These are phyloP conservation scores for Rhodomyrtus tomentosa DNA, from an alignment of 345 rosid species.

Conservation along the genomic window DNA sequence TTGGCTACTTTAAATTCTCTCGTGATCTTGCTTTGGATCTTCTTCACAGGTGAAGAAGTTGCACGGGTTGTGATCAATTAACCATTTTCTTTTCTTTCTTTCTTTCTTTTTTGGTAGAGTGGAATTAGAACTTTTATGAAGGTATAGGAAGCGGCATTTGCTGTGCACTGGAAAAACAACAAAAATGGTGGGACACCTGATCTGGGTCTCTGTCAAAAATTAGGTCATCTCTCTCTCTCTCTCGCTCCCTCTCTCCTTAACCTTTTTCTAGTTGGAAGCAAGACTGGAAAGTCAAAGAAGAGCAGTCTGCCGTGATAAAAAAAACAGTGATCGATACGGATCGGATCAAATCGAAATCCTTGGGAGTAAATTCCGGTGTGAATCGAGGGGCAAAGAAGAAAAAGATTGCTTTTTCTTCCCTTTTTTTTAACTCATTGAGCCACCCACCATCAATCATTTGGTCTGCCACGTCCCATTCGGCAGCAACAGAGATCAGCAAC, in stretches of 20 bases:
- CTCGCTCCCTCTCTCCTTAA: not conserved
- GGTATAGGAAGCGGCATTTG: not conserved
- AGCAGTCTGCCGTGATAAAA: not conserved
- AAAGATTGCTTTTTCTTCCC: not conserved
- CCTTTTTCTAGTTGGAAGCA: not conserved
- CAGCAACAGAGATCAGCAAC: not conserved
- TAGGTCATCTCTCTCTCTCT: not conserved
- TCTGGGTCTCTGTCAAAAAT: not conserved
- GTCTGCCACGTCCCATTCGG: not conserved
- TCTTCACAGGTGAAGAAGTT: not conserved
- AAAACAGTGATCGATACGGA: not conserved
- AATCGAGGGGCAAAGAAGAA: not conserved
- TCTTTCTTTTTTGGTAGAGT: not conserved
- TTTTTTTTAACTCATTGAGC: not conserved
- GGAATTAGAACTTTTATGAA: not conserved
- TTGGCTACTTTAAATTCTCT: no score
- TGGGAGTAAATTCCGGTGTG: not conserved
- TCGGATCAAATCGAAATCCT: not conserved
- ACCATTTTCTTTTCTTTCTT: no score
- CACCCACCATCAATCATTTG: not conserved
- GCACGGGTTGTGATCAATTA: not conserved
- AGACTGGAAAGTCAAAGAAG: not conserved
- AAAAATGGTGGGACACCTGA: not conserved
- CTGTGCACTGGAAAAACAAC: not conserved
- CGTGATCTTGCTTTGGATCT: not conserved